Conservation (phyloP, 2,329 filamentous ascomycete species). For the Beauveria asiatica region DNA sequence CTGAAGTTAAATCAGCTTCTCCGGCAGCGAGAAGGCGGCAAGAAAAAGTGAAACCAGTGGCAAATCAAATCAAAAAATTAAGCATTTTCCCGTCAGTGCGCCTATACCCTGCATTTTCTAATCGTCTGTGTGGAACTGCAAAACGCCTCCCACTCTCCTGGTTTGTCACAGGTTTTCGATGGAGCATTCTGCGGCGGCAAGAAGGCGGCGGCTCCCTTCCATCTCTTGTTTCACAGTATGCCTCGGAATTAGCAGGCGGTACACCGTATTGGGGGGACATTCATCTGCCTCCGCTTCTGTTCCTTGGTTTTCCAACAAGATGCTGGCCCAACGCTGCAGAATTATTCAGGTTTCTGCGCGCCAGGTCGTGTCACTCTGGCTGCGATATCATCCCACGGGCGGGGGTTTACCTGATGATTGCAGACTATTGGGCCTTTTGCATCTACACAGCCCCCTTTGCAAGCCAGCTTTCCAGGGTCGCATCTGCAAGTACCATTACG, state of each 20-base stretch:
- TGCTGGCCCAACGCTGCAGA: neutral
- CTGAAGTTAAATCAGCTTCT: neutral
- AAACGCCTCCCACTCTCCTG: neutral
- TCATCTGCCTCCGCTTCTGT: neutral
- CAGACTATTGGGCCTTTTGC: slow-evolving; percentile 8
- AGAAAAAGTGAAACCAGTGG: neutral
- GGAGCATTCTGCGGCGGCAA: neutral
- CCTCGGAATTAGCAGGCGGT: neutral
- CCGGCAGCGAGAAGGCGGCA: neutral
- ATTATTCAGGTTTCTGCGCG: neutral
- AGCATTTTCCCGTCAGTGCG: neutral
- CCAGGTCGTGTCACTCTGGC: slow-evolving; percentile 1
- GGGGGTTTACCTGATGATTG: neutral
- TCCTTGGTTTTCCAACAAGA: neutral
- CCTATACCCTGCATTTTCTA: neutral
- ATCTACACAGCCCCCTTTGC: slow-evolving; percentile 5
- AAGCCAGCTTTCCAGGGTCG: neutral
- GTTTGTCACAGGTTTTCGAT: slow-evolving; percentile 1
- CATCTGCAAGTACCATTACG: neutral
- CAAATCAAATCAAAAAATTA: neutral
- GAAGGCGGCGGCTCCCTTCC: neutral
- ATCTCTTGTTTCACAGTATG: neutral
- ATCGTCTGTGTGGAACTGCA: neutral
- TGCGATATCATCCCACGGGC: neutral
- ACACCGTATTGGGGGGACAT: neutral